Percentiles rank a stretch among this genome's conserved stretches.
Conservation (phyloP, 768 basidiomycete species). For the Mycena epipterygia region DNA sequence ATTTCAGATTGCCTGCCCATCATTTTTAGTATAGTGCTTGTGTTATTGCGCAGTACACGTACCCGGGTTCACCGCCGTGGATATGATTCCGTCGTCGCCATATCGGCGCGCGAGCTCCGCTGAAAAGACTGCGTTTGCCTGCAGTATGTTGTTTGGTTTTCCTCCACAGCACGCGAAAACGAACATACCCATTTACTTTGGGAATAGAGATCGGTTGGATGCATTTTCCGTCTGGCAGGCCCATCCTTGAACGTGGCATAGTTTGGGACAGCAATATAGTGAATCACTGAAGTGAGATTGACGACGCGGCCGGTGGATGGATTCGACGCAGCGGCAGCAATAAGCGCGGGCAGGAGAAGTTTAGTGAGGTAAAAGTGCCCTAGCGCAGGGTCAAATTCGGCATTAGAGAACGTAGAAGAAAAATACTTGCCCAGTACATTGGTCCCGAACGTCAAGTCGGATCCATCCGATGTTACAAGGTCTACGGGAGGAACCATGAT, state of each 20-base stretch:
- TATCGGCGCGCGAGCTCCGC: constrained; percentile 63
- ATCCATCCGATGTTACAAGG: constrained; percentile 60
- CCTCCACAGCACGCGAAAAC: neutral
- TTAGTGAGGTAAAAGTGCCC: constrained; percentile 65
- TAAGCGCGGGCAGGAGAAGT: constrained; percentile 63
- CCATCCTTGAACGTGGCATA: constrained; percentile 58
- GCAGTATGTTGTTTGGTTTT: neutral
- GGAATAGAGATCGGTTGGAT: constrained; percentile 40
- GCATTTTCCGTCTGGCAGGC: constrained; percentile 41
- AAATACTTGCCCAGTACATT: constrained; percentile 61
- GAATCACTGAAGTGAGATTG: constrained; percentile 58
- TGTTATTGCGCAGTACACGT: neutral
- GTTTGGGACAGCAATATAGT: constrained; percentile 49
- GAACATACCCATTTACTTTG: constrained; percentile 62
- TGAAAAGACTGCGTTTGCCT: constrained; percentile 62
- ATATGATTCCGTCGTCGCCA: constrained; percentile 61
- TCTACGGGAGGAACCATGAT: constrained; percentile 60
- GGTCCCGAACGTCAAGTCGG: constrained; percentile 69
- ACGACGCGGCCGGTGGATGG: constrained; percentile 59
- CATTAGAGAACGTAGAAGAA: neutral
- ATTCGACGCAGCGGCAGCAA: constrained; percentile 50
- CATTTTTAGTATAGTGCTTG: neutral
- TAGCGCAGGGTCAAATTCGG: constrained; percentile 25
- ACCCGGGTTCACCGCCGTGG: constrained; percentile 62
- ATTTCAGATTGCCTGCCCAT: constrained; percentile 7